Base-by-base conservation (phyloP, 331 rosid genomes). In the Arachis monticola region DNA sequence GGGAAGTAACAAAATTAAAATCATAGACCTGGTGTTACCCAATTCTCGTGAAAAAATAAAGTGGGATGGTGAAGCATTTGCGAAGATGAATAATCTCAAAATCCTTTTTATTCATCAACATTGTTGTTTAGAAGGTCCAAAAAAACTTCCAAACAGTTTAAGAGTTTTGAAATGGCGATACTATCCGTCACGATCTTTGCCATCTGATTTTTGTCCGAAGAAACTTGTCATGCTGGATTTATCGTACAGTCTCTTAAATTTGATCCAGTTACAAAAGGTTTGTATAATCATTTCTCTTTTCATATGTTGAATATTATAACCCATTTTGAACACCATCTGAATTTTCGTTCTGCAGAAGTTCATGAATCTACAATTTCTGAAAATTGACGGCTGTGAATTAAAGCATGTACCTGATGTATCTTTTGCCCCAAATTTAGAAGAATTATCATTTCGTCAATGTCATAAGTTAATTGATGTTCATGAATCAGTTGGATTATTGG, bases 331-430 rank as follows among this genome's bases (percentile, higher is more conserved):
- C 30, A 58, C 6, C 32, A 7, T 17, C n/a, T 22, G 22, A 22
- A 22, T 22, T 8, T 22, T 57, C 12, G 27, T 59, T 45, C 27
- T 72, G 45, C 58, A 59, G 77, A 7, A 12, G 13, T 72, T 8
- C 1, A 0, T 45, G 35, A 0, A 4, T 22, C 27, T 72, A 32
- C 44, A 5, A 22, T 3, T 2, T 1, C 2, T 72, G 30, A 46
- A 2, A 22, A 12, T 12, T 59, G 10, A 5, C 1, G 2, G 9
- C 1, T 74, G 71, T 41, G 2, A 62, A 0, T 38, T 63, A 17
- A 9, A 7, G 64, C 52, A 50, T 7, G 9, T 74, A 31, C 64
- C 70, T 5, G 78, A 74, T 14, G 10, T 74, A 14, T 74, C 71
- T 64, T 1, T 22, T 11, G 7, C 38, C n/a, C 64, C 72, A 63